Evolutionary conservation across 139 green algal species (phyloP).

Genomic region (Ettlia oleoabundans): DNA sequence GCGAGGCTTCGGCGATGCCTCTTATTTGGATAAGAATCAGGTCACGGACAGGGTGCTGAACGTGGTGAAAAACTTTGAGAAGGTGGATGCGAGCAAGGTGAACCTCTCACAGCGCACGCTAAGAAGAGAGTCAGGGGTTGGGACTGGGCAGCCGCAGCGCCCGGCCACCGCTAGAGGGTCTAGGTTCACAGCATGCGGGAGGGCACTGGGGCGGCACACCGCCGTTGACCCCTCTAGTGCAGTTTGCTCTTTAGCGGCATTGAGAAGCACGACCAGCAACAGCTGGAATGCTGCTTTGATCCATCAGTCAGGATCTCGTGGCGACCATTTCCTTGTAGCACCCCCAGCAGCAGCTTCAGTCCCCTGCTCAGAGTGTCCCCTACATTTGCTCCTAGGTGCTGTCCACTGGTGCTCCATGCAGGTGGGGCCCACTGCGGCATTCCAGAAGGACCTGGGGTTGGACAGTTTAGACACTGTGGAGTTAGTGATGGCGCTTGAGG

Average conservation of each 20-base stretch:
- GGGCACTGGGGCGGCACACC: no score
- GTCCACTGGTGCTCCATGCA: conserved; percentile 56
- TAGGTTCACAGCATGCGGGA: no score
- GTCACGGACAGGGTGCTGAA: conserved; percentile 93
- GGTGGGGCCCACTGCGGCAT: conserved; percentile 79
- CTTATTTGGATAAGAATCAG: conserved; percentile 91
- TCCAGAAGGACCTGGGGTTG: conserved; percentile 96
- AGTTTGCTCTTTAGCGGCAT: no score
- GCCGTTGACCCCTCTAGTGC: no score
- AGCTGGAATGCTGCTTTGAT: no score
- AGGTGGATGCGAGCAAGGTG: conserved; percentile 96
- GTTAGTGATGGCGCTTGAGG: conserved; percentile 99
- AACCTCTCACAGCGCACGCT: background rate
- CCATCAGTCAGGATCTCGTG: no score
- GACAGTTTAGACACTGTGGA: conserved; percentile 98
- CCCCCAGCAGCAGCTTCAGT: no score
- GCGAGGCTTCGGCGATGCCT: conserved; percentile 56
- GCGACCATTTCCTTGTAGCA: no score
- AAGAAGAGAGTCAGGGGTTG: background rate
- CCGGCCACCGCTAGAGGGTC: no score
- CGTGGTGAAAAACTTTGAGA: conserved; percentile 98
- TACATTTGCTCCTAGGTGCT: background rate
- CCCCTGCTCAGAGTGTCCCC: no score
- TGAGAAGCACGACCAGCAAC: no score
- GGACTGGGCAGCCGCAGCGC: no score